Evolutionary conservation across 257 asterid genomes (phyloP), one percentile per base, ranked within the genome.

Genomic region (Rauvolfia tetraphylla): DNA sequence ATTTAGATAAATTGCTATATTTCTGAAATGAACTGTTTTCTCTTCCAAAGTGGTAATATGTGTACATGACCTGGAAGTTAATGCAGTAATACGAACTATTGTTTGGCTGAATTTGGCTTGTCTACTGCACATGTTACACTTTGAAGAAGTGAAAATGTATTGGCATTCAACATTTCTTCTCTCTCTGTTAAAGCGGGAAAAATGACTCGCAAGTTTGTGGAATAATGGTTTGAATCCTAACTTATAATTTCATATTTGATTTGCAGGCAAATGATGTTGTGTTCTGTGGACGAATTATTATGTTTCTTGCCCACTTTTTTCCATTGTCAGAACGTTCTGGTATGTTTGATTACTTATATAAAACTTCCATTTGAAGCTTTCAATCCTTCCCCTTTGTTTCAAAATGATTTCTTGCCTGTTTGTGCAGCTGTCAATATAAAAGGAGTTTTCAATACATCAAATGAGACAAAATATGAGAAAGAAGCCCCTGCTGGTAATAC

Each of bases 241-340:
- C 54, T 39, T 53, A 27, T 31, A 38, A 27, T 49, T 38, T 78
- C 79, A 54, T 41, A 78, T 68, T 58, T 84, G 68, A 65, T 73
- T 83, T 90, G 81, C 90, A 91, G 98, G 99, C 98, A 73, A 95
- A 95, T 88, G 98, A 95, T 85, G 99, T 95, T 18, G 99, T 95
- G 78, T 95, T 95, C 82, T 92, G 98, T 66, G 98, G 99, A 76
- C 93, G 99, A 79, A 92, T 95, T 79, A 95, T 95, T 76, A 95
- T 95, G 99, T 95, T 95, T 87, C 99, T 95, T 72, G 98, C 99
- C 67, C 99, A 95, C 78, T 92, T 95, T 84, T 95, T 95, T 31
- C 99, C 99, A 53, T 81, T 95, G 79, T 95, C 99, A 46, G 99
- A 95, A 84, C 99, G 99, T 78, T 95, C 99, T 44, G 99, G 99